Percentiles rank a stretch among this genome's conserved stretches.
Evolutionary conservation across 306 rosid species (phyloP).

Genomic region (Albizia julibrissin): DNA sequence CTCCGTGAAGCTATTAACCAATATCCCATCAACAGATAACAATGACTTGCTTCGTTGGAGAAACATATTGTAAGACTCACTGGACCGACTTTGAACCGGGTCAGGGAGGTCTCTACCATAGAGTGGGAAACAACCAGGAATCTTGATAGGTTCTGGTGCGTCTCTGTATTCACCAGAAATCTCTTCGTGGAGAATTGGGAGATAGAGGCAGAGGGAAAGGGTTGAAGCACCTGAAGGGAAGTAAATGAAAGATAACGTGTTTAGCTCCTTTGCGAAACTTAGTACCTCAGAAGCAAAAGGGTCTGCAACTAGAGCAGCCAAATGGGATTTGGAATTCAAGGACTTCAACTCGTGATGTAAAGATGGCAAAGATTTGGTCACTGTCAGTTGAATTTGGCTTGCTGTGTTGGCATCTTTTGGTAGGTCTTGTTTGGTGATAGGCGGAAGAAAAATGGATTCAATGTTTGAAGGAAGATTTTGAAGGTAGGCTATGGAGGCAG

Average conservation of each 20-base stretch:
- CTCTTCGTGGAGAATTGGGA: slow-evolving; percentile 14
- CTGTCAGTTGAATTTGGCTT: slow-evolving; percentile 11
- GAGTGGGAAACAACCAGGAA: slow-evolving; percentile 43
- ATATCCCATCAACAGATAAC: neutral
- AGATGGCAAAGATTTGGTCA: slow-evolving; percentile 24
- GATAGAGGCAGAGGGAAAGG: slow-evolving; percentile 7
- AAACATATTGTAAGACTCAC: neutral
- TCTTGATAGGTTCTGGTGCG: slow-evolving; percentile 15
- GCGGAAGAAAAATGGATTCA: slow-evolving; percentile 17
- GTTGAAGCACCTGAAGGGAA: slow-evolving; percentile 8
- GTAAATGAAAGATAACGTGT: slow-evolving; percentile 30
- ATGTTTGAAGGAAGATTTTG: slow-evolving; percentile 27
- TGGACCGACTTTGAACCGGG: slow-evolving; percentile 25
- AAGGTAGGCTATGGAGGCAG: slow-evolving; percentile 8
- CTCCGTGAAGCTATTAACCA: neutral
- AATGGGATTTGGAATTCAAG: neutral
- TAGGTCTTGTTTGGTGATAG: slow-evolving; percentile 5
- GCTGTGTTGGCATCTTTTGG: neutral
- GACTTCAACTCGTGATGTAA: slow-evolving; percentile 10
- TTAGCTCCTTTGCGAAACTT: slow-evolving; percentile 30
- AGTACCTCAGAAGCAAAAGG: slow-evolving; percentile 28
- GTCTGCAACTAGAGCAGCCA: slow-evolving; percentile 31
- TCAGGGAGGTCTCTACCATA: slow-evolving; percentile 35
- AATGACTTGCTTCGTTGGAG: neutral
- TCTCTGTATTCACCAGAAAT: slow-evolving; percentile 27